Percentiles rank a stretch among this genome's conserved stretches.
phyloP scores from a whole-genome alignment of 768 basidiomycete species.

The Mrakia frigida region DNA sequence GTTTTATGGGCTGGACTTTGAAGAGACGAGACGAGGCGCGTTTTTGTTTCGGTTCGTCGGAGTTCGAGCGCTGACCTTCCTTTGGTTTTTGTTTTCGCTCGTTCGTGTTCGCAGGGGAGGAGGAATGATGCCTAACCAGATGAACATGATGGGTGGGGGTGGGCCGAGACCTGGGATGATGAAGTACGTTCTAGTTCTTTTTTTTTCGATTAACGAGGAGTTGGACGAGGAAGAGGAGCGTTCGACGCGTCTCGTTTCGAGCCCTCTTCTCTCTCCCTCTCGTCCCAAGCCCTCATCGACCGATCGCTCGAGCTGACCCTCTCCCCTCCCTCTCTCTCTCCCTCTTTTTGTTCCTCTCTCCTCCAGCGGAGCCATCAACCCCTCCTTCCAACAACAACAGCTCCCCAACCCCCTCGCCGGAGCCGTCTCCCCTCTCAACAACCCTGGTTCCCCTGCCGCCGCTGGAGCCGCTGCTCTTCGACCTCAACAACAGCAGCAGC shows the following conservation, averaged over 20 bases:
- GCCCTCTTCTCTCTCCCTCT: neutral
- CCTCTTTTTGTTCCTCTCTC: neutral
- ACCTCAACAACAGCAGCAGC: neutral
- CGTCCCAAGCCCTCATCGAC: neutral
- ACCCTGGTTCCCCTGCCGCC: neutral
- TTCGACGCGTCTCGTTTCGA: neutral
- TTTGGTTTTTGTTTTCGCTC: neutral
- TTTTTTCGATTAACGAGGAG: no score
- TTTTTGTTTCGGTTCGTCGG: neutral
- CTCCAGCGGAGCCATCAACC: conserved; percentile 1
- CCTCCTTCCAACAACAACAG: neutral
- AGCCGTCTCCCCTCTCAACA: conserved; percentile 9
- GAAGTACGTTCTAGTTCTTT: conserved; percentile 7
- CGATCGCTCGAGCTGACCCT: neutral
- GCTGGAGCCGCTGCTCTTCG: neutral
- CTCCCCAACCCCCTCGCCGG: neutral
- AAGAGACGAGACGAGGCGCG: neutral
- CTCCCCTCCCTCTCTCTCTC: no score
- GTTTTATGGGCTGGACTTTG: no score
- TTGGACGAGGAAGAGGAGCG: no score
- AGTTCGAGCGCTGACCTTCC: neutral
- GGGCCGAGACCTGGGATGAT: conserved; percentile 8
- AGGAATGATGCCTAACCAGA: conserved; percentile 16
- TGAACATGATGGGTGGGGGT: conserved; percentile 12
- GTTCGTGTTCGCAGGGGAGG: conserved; percentile 61